These are phyloP conservation scores for Scleroderma bovista DNA, from an alignment of 768 basidiomycete genomes.

Conservation along the genomic window DNA sequence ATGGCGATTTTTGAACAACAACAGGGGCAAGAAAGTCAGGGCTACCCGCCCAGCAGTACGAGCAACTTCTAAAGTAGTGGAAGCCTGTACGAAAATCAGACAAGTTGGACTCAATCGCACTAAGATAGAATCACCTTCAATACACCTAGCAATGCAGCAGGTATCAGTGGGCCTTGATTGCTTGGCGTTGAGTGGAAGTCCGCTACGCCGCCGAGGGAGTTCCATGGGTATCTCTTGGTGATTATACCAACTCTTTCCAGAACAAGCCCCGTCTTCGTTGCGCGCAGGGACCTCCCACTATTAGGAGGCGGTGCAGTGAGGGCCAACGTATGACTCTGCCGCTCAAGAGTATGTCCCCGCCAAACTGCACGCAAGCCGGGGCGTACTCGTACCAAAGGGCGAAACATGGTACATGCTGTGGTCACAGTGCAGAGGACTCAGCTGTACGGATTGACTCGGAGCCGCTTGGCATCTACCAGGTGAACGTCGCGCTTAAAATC, in stretches of 20 bases:
- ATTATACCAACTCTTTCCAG: constrained; percentile 1
- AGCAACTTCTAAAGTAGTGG: constrained; percentile 65
- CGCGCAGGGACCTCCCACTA: neutral
- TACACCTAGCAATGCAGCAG: constrained; percentile 51
- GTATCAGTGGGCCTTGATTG: constrained; percentile 39
- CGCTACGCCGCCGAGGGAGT: constrained; percentile 5
- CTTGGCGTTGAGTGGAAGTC: constrained; percentile 39
- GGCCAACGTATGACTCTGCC: neutral
- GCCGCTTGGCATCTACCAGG: neutral
- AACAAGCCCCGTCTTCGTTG: constrained; percentile 4
- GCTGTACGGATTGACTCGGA: neutral
- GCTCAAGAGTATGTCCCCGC: neutral
- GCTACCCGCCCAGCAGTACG: constrained; percentile 66
- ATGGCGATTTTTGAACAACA: constrained; percentile 54
- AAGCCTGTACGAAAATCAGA: constrained; percentile 44
- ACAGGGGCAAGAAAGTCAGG: constrained; percentile 67
- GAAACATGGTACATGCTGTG: constrained; percentile 51
- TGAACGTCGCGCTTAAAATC: neutral
- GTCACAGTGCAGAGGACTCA: neutral
- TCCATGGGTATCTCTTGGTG: constrained; percentile 3
- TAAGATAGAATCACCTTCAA: constrained; percentile 49
- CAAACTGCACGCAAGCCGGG: neutral
- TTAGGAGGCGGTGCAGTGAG: neutral
- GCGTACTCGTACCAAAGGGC: constrained; percentile 19
- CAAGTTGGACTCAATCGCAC: constrained; percentile 1